Base-by-base conservation (phyloP, 106 monocot genomes). In the Allium sativum region DNA sequence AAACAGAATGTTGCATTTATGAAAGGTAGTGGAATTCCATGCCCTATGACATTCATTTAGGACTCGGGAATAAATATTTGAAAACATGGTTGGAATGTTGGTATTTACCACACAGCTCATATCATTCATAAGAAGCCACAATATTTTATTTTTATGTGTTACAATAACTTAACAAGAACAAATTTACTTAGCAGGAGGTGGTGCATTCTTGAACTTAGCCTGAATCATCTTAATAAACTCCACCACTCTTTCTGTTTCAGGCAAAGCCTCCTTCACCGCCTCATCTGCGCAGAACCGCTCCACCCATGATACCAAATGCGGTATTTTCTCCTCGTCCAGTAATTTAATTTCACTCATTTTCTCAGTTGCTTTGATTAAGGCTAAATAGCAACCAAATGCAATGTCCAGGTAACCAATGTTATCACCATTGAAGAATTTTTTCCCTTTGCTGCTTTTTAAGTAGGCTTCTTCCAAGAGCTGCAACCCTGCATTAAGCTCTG, bases 351-450 rank as follows among this genome's bases (percentile, higher is more conserved):
- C 44, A 16, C 6, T 7, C 61, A 78, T 55, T 50, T 48, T 57
- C 42, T 74, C 72, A 0, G 15, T 8, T 3, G 61, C 83, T 42
- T 22, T 60, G 22, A 83, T 7, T 72, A 65, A 78, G 8, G 42
- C 72, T 18, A 83, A 6, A 61, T 40, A 44, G 59, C 65, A 48
- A 0, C 83, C 83, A 1, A 83, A 46, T 0, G 75, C 71, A 60
- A 83, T 72, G 62, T 83, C 78, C 12, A 83, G 43, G 74, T 69
- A 83, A 0, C 72, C 75, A 9, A 83, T 65, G 69, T 15, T 41
- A 40, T 78, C 78, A 31, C 65, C 68, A 7, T 15, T 17, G 70
- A 83, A 78, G 68, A 78, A 83, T 40, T 41, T 18, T 63, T 69
- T 72, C 16, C 83, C 78, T 41, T 75, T 66, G 69, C 72, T 69